These are phyloP conservation scores for Nymphaea colorata DNA, from an alignment of 164 flowering plant species.

Conservation along the genomic window DNA sequence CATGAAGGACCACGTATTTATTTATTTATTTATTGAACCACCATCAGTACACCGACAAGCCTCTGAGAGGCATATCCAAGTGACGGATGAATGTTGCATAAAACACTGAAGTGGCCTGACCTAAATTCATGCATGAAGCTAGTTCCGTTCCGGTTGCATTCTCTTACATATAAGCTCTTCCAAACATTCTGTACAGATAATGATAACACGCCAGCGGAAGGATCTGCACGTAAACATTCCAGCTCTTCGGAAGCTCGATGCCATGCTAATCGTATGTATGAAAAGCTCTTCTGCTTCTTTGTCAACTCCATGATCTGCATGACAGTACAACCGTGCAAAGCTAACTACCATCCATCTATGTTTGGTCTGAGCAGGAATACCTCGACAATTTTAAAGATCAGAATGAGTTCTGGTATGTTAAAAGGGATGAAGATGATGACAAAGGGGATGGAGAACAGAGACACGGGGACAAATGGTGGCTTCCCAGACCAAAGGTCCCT, in stretches of 20 bases:
- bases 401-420: conserved; percentile 64
- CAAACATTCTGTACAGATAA: conserved; percentile 39
- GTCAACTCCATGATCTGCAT: neutral
- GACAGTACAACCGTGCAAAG: neutral
- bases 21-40: no score
- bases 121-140: no score
- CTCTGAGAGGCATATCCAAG: no score
- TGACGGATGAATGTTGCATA: no score
- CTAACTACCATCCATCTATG: neutral
- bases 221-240: conserved; percentile 87
- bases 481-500: conserved; percentile 60
- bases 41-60: no score
- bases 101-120: no score
- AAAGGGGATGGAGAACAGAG: conserved; percentile 25
- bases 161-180: neutral
- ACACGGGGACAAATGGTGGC: conserved; percentile 82
- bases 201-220: conserved; percentile 66
- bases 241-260: conserved; percentile 78
- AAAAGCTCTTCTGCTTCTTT: conserved; percentile 2
- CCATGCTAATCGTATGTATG: conserved; percentile 85
- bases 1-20: no score
- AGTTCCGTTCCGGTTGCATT: neutral
- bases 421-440: conserved; percentile 30
- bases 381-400: conserved; percentile 52
- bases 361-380: conserved; percentile 27